Evolutionary conservation across 495 filamentous ascomycete species (phyloP), one percentile per base, ranked within the genome.

Genomic region (Monascus purpureus): DNA sequence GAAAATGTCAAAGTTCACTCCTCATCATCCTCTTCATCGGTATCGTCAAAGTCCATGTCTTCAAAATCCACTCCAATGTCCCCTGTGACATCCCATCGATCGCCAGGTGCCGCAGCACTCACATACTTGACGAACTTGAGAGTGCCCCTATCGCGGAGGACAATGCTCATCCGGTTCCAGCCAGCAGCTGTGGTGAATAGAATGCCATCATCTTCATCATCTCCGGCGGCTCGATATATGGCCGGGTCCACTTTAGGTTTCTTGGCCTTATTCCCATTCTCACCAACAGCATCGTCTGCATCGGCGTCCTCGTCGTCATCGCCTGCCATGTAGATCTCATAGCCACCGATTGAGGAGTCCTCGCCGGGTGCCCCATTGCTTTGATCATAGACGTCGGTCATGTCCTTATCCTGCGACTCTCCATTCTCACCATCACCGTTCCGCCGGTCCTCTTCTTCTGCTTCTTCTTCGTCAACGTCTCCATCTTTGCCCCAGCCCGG

Each of bases 71-170:
- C 60, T 0, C 53, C 62, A 42, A 67, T 57, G 19, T 68, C 75
- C 1, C 75, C 92, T 23, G 68, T 70, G 17, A 95, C 58, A 63
- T 99, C 90, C 87, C 88, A 99, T 23, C 90, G 68, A 56, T 95
- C 92, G 11, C 90, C 88, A 46, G 70, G 71, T 3, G 90, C 88
- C 19, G 58, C 67, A 11, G 60, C 63, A 61, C 80, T 87, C 23
- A 96, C 81, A 53, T 94, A 99, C 66, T 96, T 99, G 47, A 95
- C 85, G 50, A 96, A 96, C 57, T 79, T 73, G 46, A 97, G 66
- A 6, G 80, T 77, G 6, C 82, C 86, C 31, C 68, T 71, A 49
- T 99, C 90, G 28, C 92, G 71, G 28, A 99, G 59, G 9, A 96
- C 92, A 28, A 99, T 70, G 42, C 73, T 80, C 53, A 96, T 65